Evolutionary conservation across 2,329 filamentous ascomycete genomes (phyloP).

Genomic region (Pyricularia grisea): DNA sequence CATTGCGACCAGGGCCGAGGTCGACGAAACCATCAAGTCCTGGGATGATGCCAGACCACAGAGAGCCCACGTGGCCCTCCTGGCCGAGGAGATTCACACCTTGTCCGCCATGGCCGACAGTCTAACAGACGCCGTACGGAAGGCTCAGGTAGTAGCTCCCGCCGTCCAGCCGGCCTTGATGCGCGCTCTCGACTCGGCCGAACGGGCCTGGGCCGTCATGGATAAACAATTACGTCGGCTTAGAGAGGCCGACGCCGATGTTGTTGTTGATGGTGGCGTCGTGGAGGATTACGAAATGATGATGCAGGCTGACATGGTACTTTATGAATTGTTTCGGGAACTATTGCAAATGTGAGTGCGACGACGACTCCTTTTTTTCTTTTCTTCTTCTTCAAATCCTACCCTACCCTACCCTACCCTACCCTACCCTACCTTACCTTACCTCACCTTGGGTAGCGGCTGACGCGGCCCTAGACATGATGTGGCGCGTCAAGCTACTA

Average conservation of each 20-base stretch:
- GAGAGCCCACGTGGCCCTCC: neutral
- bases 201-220: neutral
- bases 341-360: neutral
- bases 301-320: slow-evolving; percentile 3
- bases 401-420: neutral
- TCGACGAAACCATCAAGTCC: neutral
- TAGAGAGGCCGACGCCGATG: neutral
- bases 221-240: slow-evolving; percentile 3
- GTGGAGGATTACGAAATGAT: slow-evolving; percentile 5
- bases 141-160: neutral
- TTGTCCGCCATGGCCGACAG: slow-evolving; percentile 1
- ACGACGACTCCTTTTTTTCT: neutral
- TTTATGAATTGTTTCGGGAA: slow-evolving; percentile 3
- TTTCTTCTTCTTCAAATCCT: too few relatives aligned
- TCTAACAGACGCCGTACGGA: neutral
- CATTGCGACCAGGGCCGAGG: neutral
- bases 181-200: neutral
- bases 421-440: too few relatives aligned
- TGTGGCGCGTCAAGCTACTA: neutral
- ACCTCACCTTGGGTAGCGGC: neutral
- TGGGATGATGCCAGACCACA: neutral
- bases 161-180: neutral
- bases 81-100: slow-evolving; percentile 4
- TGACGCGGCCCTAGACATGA: neutral
- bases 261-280: neutral